Percentiles rank a stretch among this genome's conserved stretches.
Conservation (phyloP, 768 basidiomycete species). For the Lactarius psammicola region DNA sequence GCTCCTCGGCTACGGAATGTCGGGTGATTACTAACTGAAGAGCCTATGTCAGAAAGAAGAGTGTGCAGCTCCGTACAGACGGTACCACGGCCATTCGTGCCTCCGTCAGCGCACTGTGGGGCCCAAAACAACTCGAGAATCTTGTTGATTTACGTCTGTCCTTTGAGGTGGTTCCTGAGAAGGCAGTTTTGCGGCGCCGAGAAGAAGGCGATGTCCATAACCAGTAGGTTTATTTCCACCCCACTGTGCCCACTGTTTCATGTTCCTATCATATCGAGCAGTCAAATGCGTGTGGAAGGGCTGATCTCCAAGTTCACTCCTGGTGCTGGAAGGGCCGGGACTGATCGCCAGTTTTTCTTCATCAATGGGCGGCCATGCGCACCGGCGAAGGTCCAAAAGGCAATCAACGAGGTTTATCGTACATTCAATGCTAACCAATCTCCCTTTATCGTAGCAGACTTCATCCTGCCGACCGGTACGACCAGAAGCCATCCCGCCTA, state of each 20-base stretch:
- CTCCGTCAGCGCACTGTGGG: slow-evolving; percentile 78
- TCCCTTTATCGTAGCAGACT: slow-evolving; percentile 82
- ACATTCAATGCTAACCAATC: slow-evolving; percentile 73
- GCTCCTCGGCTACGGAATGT: background rate
- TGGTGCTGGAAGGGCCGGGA: slow-evolving; percentile 70
- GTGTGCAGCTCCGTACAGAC: slow-evolving; percentile 68
- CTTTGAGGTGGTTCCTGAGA: slow-evolving; percentile 70
- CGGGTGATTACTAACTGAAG: background rate
- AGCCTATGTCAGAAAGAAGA: slow-evolving; percentile 48
- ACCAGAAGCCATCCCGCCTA: slow-evolving; percentile 9
- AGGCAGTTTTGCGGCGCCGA: slow-evolving; percentile 45
- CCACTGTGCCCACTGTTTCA: background rate
- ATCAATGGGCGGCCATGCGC: slow-evolving; percentile 90
- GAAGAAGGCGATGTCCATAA: slow-evolving; percentile 29
- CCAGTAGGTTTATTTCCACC: slow-evolving; percentile 9
- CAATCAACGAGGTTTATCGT: slow-evolving; percentile 90
- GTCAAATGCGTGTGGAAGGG: slow-evolving; percentile 61
- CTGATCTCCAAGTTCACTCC: slow-evolving; percentile 80
- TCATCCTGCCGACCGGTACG: slow-evolving; percentile 76
- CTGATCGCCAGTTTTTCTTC: slow-evolving; percentile 90
- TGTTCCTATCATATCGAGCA: slow-evolving; percentile 27
- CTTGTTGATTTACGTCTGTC: slow-evolving; percentile 69
- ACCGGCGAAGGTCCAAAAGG: slow-evolving; percentile 77
- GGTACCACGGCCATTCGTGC: slow-evolving; percentile 61
- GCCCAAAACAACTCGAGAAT: slow-evolving; percentile 72